Evolutionary conservation across 805 yeast species (phyloP), one percentile per base, ranked within the genome.

Genomic region (Wickerhamiella lipophila): DNA sequence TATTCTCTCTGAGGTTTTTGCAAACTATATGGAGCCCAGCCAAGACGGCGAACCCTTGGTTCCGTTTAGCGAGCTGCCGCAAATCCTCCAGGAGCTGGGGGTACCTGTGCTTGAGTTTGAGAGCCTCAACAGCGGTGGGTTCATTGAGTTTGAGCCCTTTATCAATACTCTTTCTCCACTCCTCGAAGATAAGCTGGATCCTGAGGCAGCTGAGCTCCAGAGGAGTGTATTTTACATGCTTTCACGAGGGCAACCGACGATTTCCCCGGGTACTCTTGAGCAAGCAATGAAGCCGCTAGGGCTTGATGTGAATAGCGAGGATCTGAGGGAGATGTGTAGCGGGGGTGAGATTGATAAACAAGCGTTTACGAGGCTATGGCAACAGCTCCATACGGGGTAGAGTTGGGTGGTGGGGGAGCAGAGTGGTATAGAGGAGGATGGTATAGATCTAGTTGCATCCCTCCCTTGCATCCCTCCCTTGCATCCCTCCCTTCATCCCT

Each of bases 121-220:
- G 55, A 63, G 56, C 46, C 57, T 60, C 5, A 47, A 52, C 6
- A n/a, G 26, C 2, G 30, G 50, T 9, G 68, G 68, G 7, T 13
- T n/a, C 7, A 56, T 64, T n/a, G 55, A 55, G 9, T 60, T 56
- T 30, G 64, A 60, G 49, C 48, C 55, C 11, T 64, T 65, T 49
- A 53, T 56, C 12, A 50, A 35, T 27, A 36, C 36, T 6, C 49
- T 51, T 7, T 26, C 29, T n/a, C 48, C 48, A 4, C 15, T 45
- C 16, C 36, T 45, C 2, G 48, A 45, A 23, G 40, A 32, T 15
- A 7, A 34, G 16, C 32, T 39, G 13, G 34, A 44, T 18, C 29
- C 30, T 13, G 27, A 30, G 29, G 42, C 42, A 18, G 21, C 23
- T 16, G 50, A 34, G 12, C 50, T 44, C 19, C 23, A 47, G 8